A percentile compares a stretch with the other conserved stretches of the same genome.
Evolutionary conservation across 805 yeast genomes (phyloP).

Genomic region (Metschnikowia lochheadii): DNA sequence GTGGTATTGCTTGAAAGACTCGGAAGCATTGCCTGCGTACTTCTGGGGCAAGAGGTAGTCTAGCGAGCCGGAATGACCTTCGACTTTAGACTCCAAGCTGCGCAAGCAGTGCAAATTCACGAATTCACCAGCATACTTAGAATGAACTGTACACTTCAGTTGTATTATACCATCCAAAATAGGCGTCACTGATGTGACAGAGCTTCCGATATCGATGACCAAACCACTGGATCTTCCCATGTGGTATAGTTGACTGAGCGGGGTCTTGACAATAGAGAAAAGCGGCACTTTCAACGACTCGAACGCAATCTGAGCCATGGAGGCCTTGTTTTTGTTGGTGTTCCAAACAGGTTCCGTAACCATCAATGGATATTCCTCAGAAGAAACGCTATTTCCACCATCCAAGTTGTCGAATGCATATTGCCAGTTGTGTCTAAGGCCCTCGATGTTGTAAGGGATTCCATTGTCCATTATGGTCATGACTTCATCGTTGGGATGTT

Average conservation of each 20-base stretch:
- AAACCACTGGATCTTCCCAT: conserved; percentile 73
- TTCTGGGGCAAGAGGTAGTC: conserved; percentile 14
- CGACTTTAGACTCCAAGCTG: conserved; percentile 32
- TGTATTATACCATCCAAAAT: conserved; percentile 70
- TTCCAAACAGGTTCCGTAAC: conserved; percentile 70
- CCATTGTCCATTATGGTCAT: conserved; percentile 64
- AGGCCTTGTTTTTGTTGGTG: conserved; percentile 50
- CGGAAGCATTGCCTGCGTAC: conserved; percentile 9
- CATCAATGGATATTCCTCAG: conserved; percentile 63
- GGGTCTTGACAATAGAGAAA: conserved; percentile 69
- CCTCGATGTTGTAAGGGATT: conserved; percentile 68
- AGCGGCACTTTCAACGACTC: conserved; percentile 72
- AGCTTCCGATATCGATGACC: conserved; percentile 76
- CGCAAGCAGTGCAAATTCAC: conserved; percentile 59
- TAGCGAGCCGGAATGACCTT: conserved; percentile 18
- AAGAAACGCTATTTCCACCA: conserved; percentile 37
- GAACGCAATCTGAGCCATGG: conserved; percentile 68
- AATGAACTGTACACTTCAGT: conserved; percentile 58
- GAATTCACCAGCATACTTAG: conserved; percentile 83
- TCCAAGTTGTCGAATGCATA: conserved; percentile 53
- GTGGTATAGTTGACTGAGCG: conserved; percentile 75
- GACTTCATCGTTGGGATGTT: conserved; percentile 43
- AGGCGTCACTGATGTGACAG: conserved; percentile 69
- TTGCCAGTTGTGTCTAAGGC: conserved; percentile 62
- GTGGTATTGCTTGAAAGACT: conserved; percentile 36